Base-by-base conservation (phyloP, 2,329 filamentous ascomycete species). In the Stagonosporopsis cucurbitacearum region DNA sequence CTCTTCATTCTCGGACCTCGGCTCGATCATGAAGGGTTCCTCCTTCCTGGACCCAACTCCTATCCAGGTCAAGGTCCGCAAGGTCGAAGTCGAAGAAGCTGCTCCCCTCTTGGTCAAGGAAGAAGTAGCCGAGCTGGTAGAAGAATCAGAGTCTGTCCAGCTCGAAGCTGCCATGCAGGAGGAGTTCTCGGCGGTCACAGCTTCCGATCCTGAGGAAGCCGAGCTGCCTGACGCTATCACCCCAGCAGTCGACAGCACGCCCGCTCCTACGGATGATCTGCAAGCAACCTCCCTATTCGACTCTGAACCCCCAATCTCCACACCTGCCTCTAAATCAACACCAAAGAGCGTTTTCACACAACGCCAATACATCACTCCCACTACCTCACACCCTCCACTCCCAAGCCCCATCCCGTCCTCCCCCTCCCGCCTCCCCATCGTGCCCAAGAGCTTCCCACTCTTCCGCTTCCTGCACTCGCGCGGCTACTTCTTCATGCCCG, bases 401-500 rank as follows among this genome's bases (percentile, higher is more conserved):
- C 56, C 63, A 1, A 62, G 56, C 2, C 63, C 62, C 1, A 13
- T 63, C 1, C 52, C 53, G 20, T 51, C 64, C n/a, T 25, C 54
- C 2, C 52, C 60, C 2, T 61, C 64, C 13, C 59, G 69, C 36
- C 68, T 77, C 19, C 78, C 79, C 15, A 55, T 65, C 15, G 72
- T 74, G 2, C 68, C 71, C n/a, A 60, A 64, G 3, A 75, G 77
- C 17, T 93, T 91, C 65, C 86, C 91, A 2, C 80, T 98, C 20
- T 96, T 92, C 76, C 86, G 85, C 32, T 88, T 95, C 71, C 80
- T 99, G 23, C 91, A 97, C 70, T 81, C 83, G 7, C 81, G 84
- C 17, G 90, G 89, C 45, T 97, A 94, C 77, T 98, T 89, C 78
- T 87, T 95, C 70, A 93, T 92, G 50, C 95, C 95, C 1, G 95